A percentile compares a stretch with the other conserved stretches of the same genome.
These are phyloP conservation scores for Penicillium turbatum DNA, from an alignment of 495 filamentous ascomycete species.

Conservation along the genomic window DNA sequence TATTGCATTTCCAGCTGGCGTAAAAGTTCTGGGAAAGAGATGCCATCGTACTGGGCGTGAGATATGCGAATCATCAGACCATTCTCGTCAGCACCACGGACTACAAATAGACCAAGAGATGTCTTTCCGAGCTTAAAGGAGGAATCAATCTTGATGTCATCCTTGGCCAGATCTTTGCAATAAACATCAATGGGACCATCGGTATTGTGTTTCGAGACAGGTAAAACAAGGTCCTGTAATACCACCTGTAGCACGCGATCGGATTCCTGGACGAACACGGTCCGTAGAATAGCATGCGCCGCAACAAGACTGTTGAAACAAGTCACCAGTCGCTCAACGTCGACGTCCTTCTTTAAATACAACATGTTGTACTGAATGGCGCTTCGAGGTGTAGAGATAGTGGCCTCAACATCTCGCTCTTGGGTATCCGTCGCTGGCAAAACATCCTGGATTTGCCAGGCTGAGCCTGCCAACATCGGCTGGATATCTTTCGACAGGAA, in stretches of 20 bases:
- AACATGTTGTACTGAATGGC: conserved; percentile 41
- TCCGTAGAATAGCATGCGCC: conserved; percentile 58
- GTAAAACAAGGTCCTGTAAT: conserved; percentile 36
- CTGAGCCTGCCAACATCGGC: conserved; percentile 16
- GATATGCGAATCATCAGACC: conserved; percentile 53
- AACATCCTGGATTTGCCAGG: conserved; percentile 25
- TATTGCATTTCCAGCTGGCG: conserved; percentile 43
- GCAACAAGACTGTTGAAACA: conserved; percentile 38
- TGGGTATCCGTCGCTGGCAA: conserved; percentile 32
- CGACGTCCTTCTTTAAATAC: conserved; percentile 25
- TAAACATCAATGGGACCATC: conserved; percentile 30
- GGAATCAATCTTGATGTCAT: conserved; percentile 18
- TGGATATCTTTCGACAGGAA: conserved; percentile 19
- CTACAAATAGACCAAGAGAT: conserved; percentile 16
- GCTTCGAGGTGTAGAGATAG: conserved; percentile 36
- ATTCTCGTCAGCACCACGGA: conserved; percentile 37
- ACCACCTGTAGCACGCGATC: conserved; percentile 44
- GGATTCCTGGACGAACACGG: conserved; percentile 51
- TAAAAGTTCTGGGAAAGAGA: conserved; percentile 54
- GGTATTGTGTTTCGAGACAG: conserved; percentile 32
- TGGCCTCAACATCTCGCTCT: conserved; percentile 46
- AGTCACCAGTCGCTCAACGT: conserved; percentile 18
- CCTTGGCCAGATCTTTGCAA: conserved; percentile 34
- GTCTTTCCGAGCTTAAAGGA: conserved; percentile 48
- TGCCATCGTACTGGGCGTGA: conserved; percentile 63